Percentiles rank a stretch among this genome's conserved stretches.
Evolutionary conservation across 2,329 filamentous ascomycete genomes (phyloP).

Genomic region (Fusarium decemcellulare): DNA sequence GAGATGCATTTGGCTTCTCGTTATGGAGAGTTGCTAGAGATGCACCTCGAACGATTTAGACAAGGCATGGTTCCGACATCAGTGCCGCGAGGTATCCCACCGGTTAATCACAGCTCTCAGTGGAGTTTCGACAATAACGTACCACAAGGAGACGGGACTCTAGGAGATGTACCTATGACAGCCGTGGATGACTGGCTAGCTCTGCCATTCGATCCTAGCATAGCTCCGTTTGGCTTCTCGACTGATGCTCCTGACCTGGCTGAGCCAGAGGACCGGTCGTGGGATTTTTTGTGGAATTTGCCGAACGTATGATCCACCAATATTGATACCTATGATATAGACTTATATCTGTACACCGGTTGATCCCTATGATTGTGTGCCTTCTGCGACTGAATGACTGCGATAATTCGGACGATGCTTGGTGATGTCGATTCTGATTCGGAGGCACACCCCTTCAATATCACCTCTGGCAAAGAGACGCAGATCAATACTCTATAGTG

Average conservation of each 20-base stretch:
- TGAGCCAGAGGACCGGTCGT: slow-evolving; percentile 19
- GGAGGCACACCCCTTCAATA: too few species aligned
- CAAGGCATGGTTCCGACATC: slow-evolving; percentile 20
- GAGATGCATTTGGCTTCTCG: slow-evolving; percentile 36
- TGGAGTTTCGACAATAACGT: background rate
- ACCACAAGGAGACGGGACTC: background rate
- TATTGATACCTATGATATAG: background rate
- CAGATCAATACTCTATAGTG: too few species aligned
- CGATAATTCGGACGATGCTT: too few species aligned
- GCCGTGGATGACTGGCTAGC: slow-evolving; percentile 14
- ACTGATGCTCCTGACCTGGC: background rate
- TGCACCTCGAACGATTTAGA: slow-evolving; percentile 22
- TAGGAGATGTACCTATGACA: background rate
- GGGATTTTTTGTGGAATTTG: slow-evolving; percentile 25
- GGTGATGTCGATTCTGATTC: too few species aligned
- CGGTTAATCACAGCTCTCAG: background rate
- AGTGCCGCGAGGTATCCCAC: slow-evolving; percentile 14
- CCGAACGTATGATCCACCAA: slow-evolving; percentile 7
- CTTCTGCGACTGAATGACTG: too few species aligned
- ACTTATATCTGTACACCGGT: too few species aligned
- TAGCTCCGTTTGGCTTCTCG: slow-evolving; percentile 24
- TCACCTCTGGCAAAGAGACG: too few species aligned
- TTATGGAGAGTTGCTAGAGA: slow-evolving; percentile 30
- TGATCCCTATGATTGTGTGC: too few species aligned
- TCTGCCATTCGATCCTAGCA: background rate